Percentiles rank a stretch among this genome's conserved stretches.
phyloP scores from a whole-genome alignment of 176 grass and related monocot genomes.

The Hordeum marinum region DNA sequence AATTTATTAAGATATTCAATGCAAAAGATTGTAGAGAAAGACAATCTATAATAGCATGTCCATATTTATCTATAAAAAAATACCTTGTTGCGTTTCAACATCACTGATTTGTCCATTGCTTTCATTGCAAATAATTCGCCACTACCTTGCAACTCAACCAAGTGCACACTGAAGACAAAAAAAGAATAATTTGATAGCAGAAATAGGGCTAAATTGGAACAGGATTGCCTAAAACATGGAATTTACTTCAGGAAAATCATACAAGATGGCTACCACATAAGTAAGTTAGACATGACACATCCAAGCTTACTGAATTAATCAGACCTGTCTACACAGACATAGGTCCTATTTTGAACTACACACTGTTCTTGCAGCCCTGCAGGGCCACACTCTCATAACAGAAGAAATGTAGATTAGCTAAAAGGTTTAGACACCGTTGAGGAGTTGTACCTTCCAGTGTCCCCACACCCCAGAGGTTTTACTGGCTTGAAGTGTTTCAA shows the following conservation, averaged over 20 bases:
- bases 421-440: not conserved
- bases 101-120: constrained; percentile 96
- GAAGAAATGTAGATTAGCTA: not conserved
- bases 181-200: not conserved
- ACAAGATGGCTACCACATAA: not conserved
- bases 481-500: constrained; percentile 92
- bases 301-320: not conserved
- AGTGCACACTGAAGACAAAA: constrained; percentile 67
- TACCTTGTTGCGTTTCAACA: constrained; percentile 99
- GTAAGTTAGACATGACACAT: not conserved
- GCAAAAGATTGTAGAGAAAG: not conserved
- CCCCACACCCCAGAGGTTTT: constrained; percentile 86
- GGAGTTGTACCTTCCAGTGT: constrained; percentile 83
- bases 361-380: not conserved
- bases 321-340: not conserved
- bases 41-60: not conserved
- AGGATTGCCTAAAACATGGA: not conserved
- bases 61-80: constrained; percentile 2
- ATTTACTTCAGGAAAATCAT: constrained; percentile 15
- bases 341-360: not conserved
- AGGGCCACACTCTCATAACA: not conserved
- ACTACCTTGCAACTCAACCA: constrained; percentile 92
- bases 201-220: not conserved
- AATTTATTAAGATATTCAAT: not conserved
- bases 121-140: constrained; percentile 99